Evolutionary conservation across 371 early-diverging fungal genomes (phyloP).

Genomic region (Lichtheimia ornata): DNA sequence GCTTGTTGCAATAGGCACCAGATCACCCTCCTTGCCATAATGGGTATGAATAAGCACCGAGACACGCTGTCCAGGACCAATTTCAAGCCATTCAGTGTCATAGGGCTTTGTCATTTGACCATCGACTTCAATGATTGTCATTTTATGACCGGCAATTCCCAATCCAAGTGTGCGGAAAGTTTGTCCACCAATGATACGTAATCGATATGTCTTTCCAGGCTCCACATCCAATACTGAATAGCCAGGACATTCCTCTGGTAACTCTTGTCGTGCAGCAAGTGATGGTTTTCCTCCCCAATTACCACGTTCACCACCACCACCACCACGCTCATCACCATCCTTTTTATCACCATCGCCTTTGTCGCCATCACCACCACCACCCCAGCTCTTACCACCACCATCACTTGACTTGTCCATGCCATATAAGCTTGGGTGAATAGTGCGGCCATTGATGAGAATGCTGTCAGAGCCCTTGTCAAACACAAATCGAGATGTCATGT

Average conservation of each 20-base stretch:
- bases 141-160: conserved; percentile 25
- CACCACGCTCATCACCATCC: no score
- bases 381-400: not conserved
- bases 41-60: conserved; percentile 34
- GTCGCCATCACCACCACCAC: not conserved
- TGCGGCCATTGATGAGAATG: conserved; percentile 33
- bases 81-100: conserved; percentile 26
- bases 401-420: not conserved
- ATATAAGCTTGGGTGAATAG: conserved; percentile 17
- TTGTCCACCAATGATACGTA: conserved; percentile 34
- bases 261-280: not conserved
- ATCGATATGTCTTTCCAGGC: conserved; percentile 30
- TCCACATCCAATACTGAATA: conserved; percentile 27
- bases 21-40: conserved; percentile 6
- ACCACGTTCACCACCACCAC: no score
- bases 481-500: conserved; percentile 18
- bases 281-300: not conserved
- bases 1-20: conserved; percentile 27
- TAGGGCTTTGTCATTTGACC: conserved; percentile 33
- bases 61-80: conserved; percentile 40
- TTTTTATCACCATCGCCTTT: no score
- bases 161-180: conserved; percentile 37
- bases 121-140: conserved; percentile 43
- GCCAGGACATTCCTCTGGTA: conserved; percentile 19
- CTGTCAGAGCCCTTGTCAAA: conserved; percentile 28